A percentile compares a stretch with the other conserved stretches of the same genome.
phyloP scores from a whole-genome alignment of 441 rosid species.

The Metrosideros polymorpha region DNA sequence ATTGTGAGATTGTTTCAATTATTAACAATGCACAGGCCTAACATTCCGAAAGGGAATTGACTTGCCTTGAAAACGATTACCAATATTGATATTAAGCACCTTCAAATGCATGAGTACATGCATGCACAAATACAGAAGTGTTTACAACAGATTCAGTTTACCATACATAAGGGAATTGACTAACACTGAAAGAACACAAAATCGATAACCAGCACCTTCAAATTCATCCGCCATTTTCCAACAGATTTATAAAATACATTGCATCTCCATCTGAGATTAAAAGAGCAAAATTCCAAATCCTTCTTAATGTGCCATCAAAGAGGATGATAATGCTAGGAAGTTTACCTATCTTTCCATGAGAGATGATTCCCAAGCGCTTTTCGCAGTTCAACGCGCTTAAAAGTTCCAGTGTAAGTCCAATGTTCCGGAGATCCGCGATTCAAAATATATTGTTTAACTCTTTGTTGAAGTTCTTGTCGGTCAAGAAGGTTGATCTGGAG shows the following conservation, averaged over 20 bases:
- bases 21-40: background rate
- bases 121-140: background rate
- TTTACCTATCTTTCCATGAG: constrained; percentile 94
- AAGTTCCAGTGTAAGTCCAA: constrained; percentile 72
- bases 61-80: background rate
- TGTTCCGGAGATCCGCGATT: constrained; percentile 78
- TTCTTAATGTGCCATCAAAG: background rate
- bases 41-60: background rate
- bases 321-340: background rate
- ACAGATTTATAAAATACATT: background rate
- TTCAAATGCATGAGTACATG: background rate
- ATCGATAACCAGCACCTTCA: background rate
- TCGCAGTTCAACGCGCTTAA: constrained; percentile 75
- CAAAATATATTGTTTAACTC: constrained; percentile 45
- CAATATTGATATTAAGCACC: background rate
- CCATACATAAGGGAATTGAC: background rate
- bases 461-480: constrained; percentile 69
- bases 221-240: background rate
- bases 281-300: background rate
- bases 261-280: background rate
- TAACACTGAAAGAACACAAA: background rate
- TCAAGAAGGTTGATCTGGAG: constrained; percentile 71
- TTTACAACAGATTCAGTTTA: background rate
- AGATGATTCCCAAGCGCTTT: constrained; percentile 97
- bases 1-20: background rate